Evolutionary conservation across 257 asterid species (phyloP).

Genomic region (Linaria vulgaris): DNA sequence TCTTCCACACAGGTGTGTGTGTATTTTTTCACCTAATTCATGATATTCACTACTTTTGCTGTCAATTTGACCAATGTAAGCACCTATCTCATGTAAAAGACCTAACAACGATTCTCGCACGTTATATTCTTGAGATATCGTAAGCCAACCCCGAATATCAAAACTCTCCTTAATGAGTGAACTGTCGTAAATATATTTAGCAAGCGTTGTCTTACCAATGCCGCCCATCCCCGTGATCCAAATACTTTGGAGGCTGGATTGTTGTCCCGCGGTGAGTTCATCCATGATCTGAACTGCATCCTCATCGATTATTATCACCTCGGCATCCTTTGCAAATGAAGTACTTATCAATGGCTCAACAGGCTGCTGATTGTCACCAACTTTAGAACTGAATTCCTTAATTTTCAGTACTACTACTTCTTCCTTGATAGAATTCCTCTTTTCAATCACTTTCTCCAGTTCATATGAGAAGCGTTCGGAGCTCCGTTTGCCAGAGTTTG

Average conservation of each 20-base stretch:
- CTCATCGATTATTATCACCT: too few species aligned
- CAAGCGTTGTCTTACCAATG: conserved; percentile 10
- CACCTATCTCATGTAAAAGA: not conserved
- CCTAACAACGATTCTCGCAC: too few species aligned
- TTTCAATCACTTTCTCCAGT: not conserved
- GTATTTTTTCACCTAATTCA: not conserved
- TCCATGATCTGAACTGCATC: too few species aligned
- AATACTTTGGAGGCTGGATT: not conserved
- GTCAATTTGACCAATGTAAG: too few species aligned
- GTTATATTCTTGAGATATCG: not conserved
- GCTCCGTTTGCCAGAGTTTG: not conserved
- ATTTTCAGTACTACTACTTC: not conserved
- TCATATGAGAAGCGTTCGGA: not conserved
- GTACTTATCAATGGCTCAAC: too few species aligned
- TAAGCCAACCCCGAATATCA: too few species aligned
- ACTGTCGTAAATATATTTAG: not conserved
- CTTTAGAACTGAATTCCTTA: not conserved
- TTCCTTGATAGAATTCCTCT: not conserved
- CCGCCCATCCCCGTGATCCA: conserved; percentile 14
- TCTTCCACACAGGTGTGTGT: not conserved
- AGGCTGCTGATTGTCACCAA: too few species aligned
- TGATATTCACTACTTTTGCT: too few species aligned
- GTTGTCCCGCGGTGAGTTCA: too few species aligned
- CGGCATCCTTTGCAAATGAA: not conserved
- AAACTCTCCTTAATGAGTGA: not conserved